phyloP scores from a whole-genome alignment of 1,139 yeast genomes.

The Saccharomyces hybrid region DNA sequence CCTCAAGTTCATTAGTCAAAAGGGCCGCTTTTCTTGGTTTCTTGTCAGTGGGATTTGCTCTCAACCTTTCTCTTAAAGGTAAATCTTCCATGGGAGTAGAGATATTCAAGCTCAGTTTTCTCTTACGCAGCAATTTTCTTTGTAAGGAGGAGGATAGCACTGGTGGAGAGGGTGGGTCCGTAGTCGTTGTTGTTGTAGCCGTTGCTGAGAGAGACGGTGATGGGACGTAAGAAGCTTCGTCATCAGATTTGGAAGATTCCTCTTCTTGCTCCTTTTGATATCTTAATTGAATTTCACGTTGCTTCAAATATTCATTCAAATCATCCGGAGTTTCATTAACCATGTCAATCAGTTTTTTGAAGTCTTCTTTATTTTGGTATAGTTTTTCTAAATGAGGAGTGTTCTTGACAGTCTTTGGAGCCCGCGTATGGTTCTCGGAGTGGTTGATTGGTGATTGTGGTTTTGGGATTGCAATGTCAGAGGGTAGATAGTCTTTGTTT shows the following conservation, averaged over 20 bases:
- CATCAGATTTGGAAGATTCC: constrained; percentile 7
- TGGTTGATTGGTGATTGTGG: constrained; percentile 3
- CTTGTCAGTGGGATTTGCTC: constrained; percentile 19
- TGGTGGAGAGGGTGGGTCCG: not conserved
- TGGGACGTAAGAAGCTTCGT: constrained; percentile 6
- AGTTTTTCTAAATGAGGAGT: constrained; percentile 23
- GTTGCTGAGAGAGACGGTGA: not conserved
- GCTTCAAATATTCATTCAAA: constrained; percentile 19
- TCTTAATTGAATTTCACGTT: constrained; percentile 5
- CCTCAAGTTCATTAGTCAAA: constrained; percentile 11
- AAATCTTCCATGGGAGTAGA: not conserved
- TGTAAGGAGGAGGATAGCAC: not conserved
- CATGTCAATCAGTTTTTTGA: constrained; percentile 30
- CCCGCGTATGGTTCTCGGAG: not conserved
- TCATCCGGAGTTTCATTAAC: constrained; percentile 31
- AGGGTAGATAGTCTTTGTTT: constrained; percentile 30
- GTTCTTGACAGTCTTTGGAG: constrained; percentile 9
- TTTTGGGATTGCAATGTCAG: constrained; percentile 27
- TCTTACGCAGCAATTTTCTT: not conserved
- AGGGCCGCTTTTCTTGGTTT: constrained; percentile 24
- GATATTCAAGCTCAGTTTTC: not conserved
- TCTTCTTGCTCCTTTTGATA: constrained; percentile 11
- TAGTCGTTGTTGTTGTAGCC: not conserved
- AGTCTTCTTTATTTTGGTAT: constrained; percentile 25
- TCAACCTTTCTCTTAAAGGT: constrained; percentile 13